phyloP scores from a whole-genome alignment of 805 yeast genomes.

The Candida dajiaensis region DNA sequence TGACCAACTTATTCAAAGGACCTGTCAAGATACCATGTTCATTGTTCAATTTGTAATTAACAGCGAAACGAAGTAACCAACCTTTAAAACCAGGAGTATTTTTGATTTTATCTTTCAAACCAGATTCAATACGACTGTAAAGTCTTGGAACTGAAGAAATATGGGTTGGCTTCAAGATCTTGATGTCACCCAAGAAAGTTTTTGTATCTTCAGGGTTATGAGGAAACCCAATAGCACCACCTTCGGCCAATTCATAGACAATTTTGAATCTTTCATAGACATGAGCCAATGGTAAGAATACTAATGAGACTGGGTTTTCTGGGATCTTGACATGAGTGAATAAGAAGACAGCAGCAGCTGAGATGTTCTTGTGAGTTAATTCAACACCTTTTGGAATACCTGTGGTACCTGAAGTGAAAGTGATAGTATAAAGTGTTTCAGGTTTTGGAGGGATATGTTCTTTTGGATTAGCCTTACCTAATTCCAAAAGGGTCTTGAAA shows the following conservation, averaged over 20 bases:
- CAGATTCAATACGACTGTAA: conserved; percentile 55
- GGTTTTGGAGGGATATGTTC: conserved; percentile 44
- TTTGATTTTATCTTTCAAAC: conserved; percentile 43
- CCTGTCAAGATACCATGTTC: conserved; percentile 26
- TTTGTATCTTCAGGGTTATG: conserved; percentile 45
- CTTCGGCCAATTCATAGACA: conserved; percentile 39
- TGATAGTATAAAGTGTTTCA: conserved; percentile 51
- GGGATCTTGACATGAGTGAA: conserved; percentile 30
- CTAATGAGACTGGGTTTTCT: conserved; percentile 25
- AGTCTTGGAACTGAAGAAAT: conserved; percentile 61
- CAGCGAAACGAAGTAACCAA: conserved; percentile 32
- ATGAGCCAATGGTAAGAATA: conserved; percentile 55
- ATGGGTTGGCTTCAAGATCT: conserved; percentile 45
- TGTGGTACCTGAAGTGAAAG: conserved; percentile 74
- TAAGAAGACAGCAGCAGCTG: conserved; percentile 42
- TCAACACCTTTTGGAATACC: conserved; percentile 72
- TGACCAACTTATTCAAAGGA: conserved; percentile 33
- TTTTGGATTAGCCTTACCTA: conserved; percentile 38
- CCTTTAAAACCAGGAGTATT: conserved; percentile 42
- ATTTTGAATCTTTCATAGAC: conserved; percentile 45
- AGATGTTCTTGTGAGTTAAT: conserved; percentile 43
- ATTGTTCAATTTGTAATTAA: conserved; percentile 32
- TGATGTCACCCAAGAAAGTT: conserved; percentile 53
- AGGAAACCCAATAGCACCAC: conserved; percentile 50
- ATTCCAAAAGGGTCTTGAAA: conserved; percentile 29